Evolutionary conservation across 1,284 basidiomycete species (phyloP).

Genomic region (Apiotrichum akiyoshidainum): DNA sequence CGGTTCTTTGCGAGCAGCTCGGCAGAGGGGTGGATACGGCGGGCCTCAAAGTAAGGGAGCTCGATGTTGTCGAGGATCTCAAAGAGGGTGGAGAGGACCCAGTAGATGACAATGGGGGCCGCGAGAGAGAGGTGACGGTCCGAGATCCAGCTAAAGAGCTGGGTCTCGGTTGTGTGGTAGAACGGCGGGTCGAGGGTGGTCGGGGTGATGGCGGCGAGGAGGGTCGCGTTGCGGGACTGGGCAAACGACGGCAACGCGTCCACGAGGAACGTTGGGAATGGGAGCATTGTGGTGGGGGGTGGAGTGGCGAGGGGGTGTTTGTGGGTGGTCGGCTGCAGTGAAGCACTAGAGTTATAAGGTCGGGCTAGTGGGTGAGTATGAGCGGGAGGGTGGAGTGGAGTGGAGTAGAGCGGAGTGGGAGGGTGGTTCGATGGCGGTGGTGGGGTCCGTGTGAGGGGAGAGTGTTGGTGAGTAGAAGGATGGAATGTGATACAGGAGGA

Average conservation of each 20-base stretch:
- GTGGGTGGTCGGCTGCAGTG: background rate
- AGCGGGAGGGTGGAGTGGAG: background rate
- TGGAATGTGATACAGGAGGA: background rate
- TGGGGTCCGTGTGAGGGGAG: background rate
- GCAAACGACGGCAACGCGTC: conserved; percentile 20
- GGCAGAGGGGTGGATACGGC: conserved; percentile 80
- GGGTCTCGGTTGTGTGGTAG: conserved; percentile 63
- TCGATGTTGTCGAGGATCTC: conserved; percentile 71
- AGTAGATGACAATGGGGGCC: conserved; percentile 81
- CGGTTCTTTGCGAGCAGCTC: conserved; percentile 77
- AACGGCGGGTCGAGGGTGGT: conserved; percentile 37
- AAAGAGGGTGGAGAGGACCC: conserved; percentile 77
- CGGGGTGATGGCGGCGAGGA: conserved; percentile 42
- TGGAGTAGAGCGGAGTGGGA: background rate
- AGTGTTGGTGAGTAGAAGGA: background rate
- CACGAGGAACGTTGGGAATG: conserved; percentile 13
- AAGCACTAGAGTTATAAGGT: background rate
- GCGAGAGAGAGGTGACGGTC: conserved; percentile 73
- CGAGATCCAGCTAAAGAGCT: conserved; percentile 60
- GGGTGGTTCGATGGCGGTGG: background rate
- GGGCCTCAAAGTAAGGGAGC: conserved; percentile 75
- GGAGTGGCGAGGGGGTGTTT: background rate
- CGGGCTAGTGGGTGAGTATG: background rate
- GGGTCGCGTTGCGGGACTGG: conserved; percentile 35
- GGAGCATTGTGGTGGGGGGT: conserved; percentile 7